Conservation (phyloP, 306 rosid species). For the Cicer judaicum region DNA sequence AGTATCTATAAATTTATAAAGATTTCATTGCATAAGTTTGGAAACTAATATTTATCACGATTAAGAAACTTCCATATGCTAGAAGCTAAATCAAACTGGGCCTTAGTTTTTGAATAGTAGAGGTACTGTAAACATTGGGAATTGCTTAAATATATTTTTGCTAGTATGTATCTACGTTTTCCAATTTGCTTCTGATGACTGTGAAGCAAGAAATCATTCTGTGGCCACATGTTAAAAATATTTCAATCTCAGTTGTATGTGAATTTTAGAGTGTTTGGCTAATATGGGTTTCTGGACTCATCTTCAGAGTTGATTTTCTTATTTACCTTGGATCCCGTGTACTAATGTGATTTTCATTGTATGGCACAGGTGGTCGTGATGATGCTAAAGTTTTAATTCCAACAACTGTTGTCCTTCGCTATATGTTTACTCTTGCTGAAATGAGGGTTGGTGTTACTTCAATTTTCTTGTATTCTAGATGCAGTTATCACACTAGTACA, state of each 20-base stretch:
- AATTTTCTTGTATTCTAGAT: slow-evolving; percentile 32
- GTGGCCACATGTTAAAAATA: slow-evolving; percentile 4
- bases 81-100: background rate
- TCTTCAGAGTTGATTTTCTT: slow-evolving; percentile 38
- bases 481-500: slow-evolving; percentile 31
- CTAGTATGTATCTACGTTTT: slow-evolving; percentile 34
- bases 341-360: slow-evolving; percentile 39
- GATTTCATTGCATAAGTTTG: background rate
- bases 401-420: slow-evolving; percentile 79
- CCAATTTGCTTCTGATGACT: slow-evolving; percentile 35
- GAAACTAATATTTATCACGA: background rate
- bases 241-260: slow-evolving; percentile 33
- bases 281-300: slow-evolving; percentile 37
- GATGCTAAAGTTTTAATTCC: slow-evolving; percentile 83
- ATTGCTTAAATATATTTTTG: slow-evolving; percentile 6
- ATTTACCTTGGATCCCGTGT: slow-evolving; percentile 30
- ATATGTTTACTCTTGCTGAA: slow-evolving; percentile 87
- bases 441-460: slow-evolving; percentile 65
- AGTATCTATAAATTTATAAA: slow-evolving; percentile 4
- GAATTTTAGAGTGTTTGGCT: slow-evolving; percentile 17
- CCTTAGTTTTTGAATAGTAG: slow-evolving; percentile 1
- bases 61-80: slow-evolving; percentile 22
- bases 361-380: slow-evolving; percentile 84
- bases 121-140: slow-evolving; percentile 15
- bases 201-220: slow-evolving; percentile 36